Evolutionary conservation across 495 filamentous ascomycete species (phyloP).

Genomic region (Trichoderma asperelloides): DNA sequence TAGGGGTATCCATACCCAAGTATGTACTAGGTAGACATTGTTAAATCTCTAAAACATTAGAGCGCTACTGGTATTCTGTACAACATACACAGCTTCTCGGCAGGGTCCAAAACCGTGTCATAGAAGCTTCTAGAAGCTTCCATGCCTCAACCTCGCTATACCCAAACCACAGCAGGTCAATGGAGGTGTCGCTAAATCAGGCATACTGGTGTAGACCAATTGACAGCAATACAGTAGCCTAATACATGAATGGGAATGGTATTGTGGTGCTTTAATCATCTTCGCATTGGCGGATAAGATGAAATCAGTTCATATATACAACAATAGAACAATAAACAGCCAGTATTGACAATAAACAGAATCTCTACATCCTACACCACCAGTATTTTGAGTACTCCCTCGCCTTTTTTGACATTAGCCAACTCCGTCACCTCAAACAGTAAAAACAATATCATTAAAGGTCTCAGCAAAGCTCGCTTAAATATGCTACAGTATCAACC

Average conservation of each 20-base stretch:
- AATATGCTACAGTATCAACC: not conserved
- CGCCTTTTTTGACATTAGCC: not conserved
- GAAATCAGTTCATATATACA: too few species aligned
- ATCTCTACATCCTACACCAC: not conserved
- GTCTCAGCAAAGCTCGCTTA: not conserved
- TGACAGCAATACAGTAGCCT: too few species aligned
- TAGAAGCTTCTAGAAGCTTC: slow-evolving; percentile 6
- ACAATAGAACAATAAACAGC: not conserved
- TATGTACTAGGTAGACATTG: too few species aligned
- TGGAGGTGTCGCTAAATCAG: not conserved
- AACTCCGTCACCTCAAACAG: not conserved
- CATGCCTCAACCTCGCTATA: not conserved
- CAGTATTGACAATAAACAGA: not conserved
- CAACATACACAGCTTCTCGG: not conserved
- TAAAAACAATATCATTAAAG: not conserved
- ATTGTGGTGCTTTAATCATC: too few species aligned
- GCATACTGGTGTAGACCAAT: not conserved
- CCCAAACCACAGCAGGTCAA: not conserved
- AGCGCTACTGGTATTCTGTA: too few species aligned
- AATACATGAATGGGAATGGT: too few species aligned
- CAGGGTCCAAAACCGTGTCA: not conserved
- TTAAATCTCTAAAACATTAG: not conserved
- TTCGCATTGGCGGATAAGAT: too few species aligned
- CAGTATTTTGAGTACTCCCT: not conserved
- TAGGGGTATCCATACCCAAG: not conserved